Base-by-base conservation (phyloP, 495 filamentous ascomycete genomes). In the Xylaria cubensis region DNA sequence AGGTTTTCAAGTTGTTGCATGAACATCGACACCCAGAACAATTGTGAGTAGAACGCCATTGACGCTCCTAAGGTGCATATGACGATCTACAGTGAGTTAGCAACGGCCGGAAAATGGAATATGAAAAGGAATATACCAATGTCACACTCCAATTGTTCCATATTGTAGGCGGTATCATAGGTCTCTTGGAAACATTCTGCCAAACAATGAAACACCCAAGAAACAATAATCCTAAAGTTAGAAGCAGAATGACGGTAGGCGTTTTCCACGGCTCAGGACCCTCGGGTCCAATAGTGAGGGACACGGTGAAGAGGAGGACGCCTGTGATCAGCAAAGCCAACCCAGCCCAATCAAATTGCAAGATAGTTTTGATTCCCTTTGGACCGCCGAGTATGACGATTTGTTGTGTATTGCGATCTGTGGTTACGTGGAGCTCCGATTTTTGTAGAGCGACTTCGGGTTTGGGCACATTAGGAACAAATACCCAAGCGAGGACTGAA, bases 191-290 rank as follows among this genome's bases (percentile, higher is more conserved):
- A 39, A 79, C 61, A 61, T 76, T 78, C 67, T 91, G 86, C 89
- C 89, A 91, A 68, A 84, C 77, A 36, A 87, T 69, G 63, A 91
- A 91, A 15, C 75, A 77, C 9, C 77, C 78, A 39, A 90, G 81
- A 42, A 89, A 76, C 32, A 87, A 50, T 44, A 88, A 68, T 8
- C 89, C 88, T 41, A 90, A 75, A 36, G 86, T 82, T 32, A 91
- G 82, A 29, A 91, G 82, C 19, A 82, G 82, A 42, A 89, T 82
- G 17, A 91, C 86, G 70, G 88, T 89, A 26, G 84, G 84, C 4
- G 86, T 89, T 56, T 80, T 79, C 89, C 89, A 91, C 39, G 87
- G 85, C 32, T 89, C 80, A 0, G 80, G 78, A 9, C 76, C 77
- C 70, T 82, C 76, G 0, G 74, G 72, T 19, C 77, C 78, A 44